Percentiles rank a stretch among this genome's conserved stretches.
Evolutionary conservation across 345 rosid species (phyloP).

Genomic region (Acer negundo): DNA sequence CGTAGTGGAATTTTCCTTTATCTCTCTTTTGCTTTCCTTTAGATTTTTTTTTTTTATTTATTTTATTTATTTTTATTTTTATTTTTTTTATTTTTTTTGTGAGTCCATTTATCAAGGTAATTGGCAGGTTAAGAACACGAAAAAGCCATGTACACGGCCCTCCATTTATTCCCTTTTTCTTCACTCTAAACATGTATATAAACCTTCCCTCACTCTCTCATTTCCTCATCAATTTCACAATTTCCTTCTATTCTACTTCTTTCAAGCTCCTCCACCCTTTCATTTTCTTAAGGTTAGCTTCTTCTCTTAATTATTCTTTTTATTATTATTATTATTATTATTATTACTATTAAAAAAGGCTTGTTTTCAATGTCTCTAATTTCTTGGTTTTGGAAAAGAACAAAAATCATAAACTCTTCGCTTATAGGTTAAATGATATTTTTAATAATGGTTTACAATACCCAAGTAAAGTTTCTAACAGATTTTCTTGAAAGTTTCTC

Average conservation of each 20-base stretch:
- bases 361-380: neutral
- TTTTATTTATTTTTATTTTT: conserved; percentile 27
- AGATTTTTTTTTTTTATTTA: conserved; percentile 20
- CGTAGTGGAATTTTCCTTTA: conserved; percentile 41
- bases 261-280: neutral
- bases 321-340: neutral
- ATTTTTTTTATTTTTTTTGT: conserved; percentile 22
- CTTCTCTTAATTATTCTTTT: neutral
- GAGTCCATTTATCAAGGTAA: conserved; percentile 47
- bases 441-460: no score
- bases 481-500: neutral
- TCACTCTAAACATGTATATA: conserved; percentile 43
- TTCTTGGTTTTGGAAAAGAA: neutral
- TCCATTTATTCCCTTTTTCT: conserved; percentile 42
- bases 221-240: conserved; percentile 29
- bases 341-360: no score
- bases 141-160: conserved; percentile 44
- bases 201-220: conserved; percentile 24
- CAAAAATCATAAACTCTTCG: no score
- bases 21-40: conserved; percentile 37
- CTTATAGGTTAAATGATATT: no score
- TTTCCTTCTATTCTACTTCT: conserved; percentile 18
- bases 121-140: conserved; percentile 54
- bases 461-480: neutral
- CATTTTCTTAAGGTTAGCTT: conserved; percentile 35